phyloP scores from a whole-genome alignment of 345 rosid genomes.

The Bruguiera gymnorhiza region DNA sequence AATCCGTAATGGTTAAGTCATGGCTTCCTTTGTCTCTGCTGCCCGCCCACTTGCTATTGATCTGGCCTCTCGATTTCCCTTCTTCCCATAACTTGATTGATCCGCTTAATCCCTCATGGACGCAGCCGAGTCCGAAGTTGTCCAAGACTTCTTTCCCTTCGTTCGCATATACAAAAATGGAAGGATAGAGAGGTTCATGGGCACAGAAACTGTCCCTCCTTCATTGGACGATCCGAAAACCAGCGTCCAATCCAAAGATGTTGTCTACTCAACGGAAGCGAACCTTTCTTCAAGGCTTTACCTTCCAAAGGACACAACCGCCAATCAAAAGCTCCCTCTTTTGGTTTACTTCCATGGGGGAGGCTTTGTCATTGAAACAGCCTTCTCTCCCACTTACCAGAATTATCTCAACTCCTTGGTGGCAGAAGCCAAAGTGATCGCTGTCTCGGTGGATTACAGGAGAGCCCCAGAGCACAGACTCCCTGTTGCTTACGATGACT shows the following conservation, averaged over 20 bases:
- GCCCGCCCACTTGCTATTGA: no score
- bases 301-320: slow-evolving; percentile 1
- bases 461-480: slow-evolving; percentile 27
- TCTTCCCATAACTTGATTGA: background rate
- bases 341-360: slow-evolving; percentile 26
- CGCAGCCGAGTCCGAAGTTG: background rate
- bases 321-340: slow-evolving; percentile 22
- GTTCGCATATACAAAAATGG: slow-evolving; percentile 15
- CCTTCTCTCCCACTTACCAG: slow-evolving; percentile 21
- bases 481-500: slow-evolving; percentile 21
- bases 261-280: background rate
- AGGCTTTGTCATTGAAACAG: slow-evolving; percentile 15
- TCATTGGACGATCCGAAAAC: slow-evolving; percentile 5
- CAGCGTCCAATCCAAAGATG: slow-evolving; percentile 13
- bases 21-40: no score
- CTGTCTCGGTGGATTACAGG: slow-evolving; percentile 27
- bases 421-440: slow-evolving; percentile 14
- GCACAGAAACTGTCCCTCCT: slow-evolving; percentile 1
- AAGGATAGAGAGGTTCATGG: slow-evolving; percentile 11
- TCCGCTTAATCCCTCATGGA: background rate
- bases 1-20: no score
- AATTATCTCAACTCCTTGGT: slow-evolving; percentile 10
- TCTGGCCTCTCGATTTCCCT: no score
- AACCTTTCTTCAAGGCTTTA: slow-evolving; percentile 12
- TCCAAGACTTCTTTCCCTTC: slow-evolving; percentile 10